phyloP scores from a whole-genome alignment of 768 basidiomycete genomes.

The Cystobasidiopsis lactophilus region DNA sequence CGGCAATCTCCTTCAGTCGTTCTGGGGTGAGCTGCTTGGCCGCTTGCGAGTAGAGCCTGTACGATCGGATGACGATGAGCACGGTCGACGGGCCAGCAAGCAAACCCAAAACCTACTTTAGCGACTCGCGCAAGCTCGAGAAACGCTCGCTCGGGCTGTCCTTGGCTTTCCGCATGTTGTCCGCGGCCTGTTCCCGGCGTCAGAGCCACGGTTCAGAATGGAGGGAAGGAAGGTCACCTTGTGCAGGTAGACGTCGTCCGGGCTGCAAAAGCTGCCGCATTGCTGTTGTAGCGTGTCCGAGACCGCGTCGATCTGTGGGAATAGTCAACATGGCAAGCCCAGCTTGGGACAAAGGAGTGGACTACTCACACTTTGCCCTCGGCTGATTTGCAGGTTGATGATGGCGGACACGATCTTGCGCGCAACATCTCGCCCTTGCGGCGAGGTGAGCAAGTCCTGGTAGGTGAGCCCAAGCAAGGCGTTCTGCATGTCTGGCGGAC shows the following conservation, averaged over 20 bases:
- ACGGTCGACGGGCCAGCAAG: slow-evolving; percentile 3
- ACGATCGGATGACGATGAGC: no score
- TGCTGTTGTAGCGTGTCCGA: slow-evolving; percentile 81
- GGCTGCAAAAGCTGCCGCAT: slow-evolving; percentile 92
- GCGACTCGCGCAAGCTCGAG: slow-evolving; percentile 60
- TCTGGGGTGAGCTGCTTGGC: slow-evolving; percentile 63
- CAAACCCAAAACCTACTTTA: slow-evolving; percentile 39
- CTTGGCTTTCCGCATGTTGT: slow-evolving; percentile 73
- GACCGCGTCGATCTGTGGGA: slow-evolving; percentile 67
- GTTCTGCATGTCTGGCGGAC: slow-evolving; percentile 48
- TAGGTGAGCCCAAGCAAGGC: slow-evolving; percentile 51
- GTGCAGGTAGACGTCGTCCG: slow-evolving; percentile 93
- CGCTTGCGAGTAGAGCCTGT: slow-evolving; percentile 68
- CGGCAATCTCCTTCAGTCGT: slow-evolving; percentile 60
- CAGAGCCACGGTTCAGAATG: neutral
- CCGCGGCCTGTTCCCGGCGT: slow-evolving; percentile 44
- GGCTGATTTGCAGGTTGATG: slow-evolving; percentile 93
- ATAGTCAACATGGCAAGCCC: neutral
- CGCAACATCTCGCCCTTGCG: slow-evolving; percentile 68
- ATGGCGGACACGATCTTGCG: slow-evolving; percentile 78
- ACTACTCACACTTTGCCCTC: slow-evolving; percentile 64
- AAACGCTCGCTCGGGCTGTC: slow-evolving; percentile 59
- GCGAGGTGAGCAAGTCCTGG: slow-evolving; percentile 62
- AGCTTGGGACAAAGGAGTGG: neutral
- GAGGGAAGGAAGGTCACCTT: slow-evolving; percentile 36